phyloP scores from a whole-genome alignment of 306 rosid genomes.

The Acmispon strigosus region DNA sequence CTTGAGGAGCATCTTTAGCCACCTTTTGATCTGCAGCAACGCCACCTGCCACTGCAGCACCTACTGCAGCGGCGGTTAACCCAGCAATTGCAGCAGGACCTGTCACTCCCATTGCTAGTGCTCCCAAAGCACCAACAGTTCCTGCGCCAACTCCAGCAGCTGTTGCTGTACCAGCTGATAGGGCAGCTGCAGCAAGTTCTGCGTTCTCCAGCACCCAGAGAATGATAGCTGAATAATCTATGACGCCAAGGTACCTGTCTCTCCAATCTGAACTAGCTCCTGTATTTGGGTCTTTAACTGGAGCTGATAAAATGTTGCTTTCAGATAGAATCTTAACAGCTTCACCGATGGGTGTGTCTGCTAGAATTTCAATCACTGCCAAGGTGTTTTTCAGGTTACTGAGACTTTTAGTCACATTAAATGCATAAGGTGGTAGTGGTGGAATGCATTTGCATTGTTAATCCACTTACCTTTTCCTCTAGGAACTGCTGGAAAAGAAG shows the following conservation, averaged over 20 bases:
- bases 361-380: constrained; percentile 76
- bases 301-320: constrained; percentile 80
- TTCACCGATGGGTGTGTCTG: constrained; percentile 57
- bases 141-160: constrained; percentile 90
- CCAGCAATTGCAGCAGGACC: constrained; percentile 87
- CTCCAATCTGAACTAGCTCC: constrained; percentile 55
- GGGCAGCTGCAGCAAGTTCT: constrained; percentile 73
- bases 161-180: constrained; percentile 74
- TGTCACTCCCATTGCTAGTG: constrained; percentile 69
- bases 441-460: neutral
- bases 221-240: constrained; percentile 74
- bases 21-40: constrained; percentile 50
- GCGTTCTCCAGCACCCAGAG: constrained; percentile 96
- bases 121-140: constrained; percentile 73
- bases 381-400: constrained; percentile 4
- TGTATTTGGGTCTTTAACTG: constrained; percentile 58
- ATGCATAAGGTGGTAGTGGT: neutral
- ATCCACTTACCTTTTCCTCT: constrained; percentile 64
- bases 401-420: neutral
- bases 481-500: constrained; percentile 74
- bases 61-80: constrained; percentile 84
- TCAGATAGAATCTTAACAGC: constrained; percentile 71
- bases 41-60: constrained; percentile 85
- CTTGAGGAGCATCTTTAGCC: constrained; percentile 69
- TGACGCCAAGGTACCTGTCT: constrained; percentile 72